Base-by-base conservation (phyloP, 139 green algal genomes). In the Edaphochlamys debaryana region DNA sequence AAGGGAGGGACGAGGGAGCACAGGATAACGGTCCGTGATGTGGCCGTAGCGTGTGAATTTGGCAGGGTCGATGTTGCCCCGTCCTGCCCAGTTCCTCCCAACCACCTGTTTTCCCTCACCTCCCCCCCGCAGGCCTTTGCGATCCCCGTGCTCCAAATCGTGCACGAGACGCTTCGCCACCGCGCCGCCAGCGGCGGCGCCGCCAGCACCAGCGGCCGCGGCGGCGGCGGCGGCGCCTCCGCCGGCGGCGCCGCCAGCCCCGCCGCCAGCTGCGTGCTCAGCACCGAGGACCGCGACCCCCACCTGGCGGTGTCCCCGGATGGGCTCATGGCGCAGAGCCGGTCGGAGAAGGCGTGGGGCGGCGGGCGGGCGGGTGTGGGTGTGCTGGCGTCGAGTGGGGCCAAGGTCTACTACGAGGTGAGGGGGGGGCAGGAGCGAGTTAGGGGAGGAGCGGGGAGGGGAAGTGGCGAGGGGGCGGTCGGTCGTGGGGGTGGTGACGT, bases 111-210 rank as follows among this genome's bases (percentile, higher is more conserved):
- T n/a, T n/a, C n/a, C n/a, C n/a, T n/a, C n/a, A n/a, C n/a, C n/a
- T n/a, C n/a, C n/a, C n/a, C n/a, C 13, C 17, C 29, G 30, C 76
- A 82, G 76, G 76, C 76, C 41, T 82, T 82, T 62, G 76, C 76
- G 42, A 89, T 98, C 62, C 96, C 96, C 0, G 82, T 98, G 8
- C 76, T 98, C 42, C 95, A 98, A 80, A 85, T 94, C 30, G 90
- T 94, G 29, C 90, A 95, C 79, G 92, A 96, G 79, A 84, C 79
- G 5, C 72, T 94, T n/a, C 62, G 76, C 19, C 63, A 73, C 9
- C 76, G 76, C 17, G 30, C 52, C 30, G 32, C 37, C 63, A 52
- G 42, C 63, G 76, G 62, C 41, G 62, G 62, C 8, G 42, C 62
- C 42, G 76, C 63, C 62, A 52, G 42, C 60, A 74, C 41, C 64